Percentiles rank a stretch among this genome's conserved stretches.
Conservation (phyloP, 139 green algal species). For the Chlorokybus atmophyticus region DNA sequence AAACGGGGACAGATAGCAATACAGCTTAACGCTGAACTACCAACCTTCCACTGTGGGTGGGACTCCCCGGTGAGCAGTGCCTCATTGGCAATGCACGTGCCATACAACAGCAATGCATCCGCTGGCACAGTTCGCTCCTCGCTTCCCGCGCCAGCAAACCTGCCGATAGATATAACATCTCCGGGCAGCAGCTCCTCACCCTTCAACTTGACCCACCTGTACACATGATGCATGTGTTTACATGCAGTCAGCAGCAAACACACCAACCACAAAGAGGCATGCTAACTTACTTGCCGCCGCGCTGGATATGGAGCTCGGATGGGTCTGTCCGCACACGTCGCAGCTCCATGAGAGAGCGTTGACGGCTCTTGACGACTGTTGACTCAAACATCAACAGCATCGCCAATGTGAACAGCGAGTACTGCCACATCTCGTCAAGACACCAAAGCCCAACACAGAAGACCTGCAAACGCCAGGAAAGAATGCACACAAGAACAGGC, state of each 20-base stretch:
- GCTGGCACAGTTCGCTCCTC: conserved; percentile 50
- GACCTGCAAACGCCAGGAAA: conserved; percentile 39
- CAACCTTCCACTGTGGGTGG: conserved; percentile 40
- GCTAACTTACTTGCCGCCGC: conserved; percentile 17
- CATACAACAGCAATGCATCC: conserved; percentile 79
- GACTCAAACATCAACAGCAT: conserved; percentile 97
- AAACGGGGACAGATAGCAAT: too few relatives aligned
- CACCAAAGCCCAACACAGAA: conserved; percentile 91
- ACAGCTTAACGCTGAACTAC: too few relatives aligned
- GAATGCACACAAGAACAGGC: not conserved
- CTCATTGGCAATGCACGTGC: conserved; percentile 87
- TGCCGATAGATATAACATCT: conserved; percentile 85
- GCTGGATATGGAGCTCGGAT: conserved; percentile 43
- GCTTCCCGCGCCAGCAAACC: not conserved
- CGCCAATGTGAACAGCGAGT: conserved; percentile 94
- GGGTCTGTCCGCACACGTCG: conserved; percentile 60
- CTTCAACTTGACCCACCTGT: too few relatives aligned
- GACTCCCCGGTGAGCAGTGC: conserved; percentile 77
- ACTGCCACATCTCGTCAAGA: conserved; percentile 83
- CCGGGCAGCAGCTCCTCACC: conserved; percentile 77
- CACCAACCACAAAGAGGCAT: not conserved
- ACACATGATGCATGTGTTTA: too few relatives aligned
- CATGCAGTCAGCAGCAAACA: not conserved
- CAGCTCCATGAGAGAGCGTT: conserved; percentile 76
- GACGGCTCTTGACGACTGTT: conserved; percentile 78